Percentiles rank a stretch among this genome's conserved stretches.
Conservation (phyloP, 192 early-diverging fungal species). For the Linnemannia schmuckeri region DNA sequence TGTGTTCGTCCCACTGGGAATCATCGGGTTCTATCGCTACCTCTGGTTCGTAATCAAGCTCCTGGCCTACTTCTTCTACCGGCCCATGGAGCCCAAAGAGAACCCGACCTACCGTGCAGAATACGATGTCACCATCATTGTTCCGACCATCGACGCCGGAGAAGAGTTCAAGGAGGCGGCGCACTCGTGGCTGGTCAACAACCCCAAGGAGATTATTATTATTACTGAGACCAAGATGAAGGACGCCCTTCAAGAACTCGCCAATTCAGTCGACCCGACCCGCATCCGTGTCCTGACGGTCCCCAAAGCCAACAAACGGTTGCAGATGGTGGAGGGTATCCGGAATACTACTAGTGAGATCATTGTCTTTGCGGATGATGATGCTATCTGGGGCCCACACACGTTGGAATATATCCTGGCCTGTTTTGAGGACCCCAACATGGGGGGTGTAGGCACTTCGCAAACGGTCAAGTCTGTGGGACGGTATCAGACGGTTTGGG, state of each 20-base stretch:
- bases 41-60: slow-evolving; percentile 77
- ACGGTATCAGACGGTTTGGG: slow-evolving; percentile 76
- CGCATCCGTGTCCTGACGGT: slow-evolving; percentile 70
- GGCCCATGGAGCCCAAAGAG: slow-evolving; percentile 67
- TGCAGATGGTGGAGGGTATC: slow-evolving; percentile 79
- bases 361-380: slow-evolving; percentile 79
- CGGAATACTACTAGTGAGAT: slow-evolving; percentile 73
- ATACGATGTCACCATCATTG: slow-evolving; percentile 79
- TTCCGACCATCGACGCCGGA: slow-evolving; percentile 82
- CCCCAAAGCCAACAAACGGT: slow-evolving; percentile 70
- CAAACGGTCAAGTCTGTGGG: slow-evolving; percentile 73
- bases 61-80: slow-evolving; percentile 72
- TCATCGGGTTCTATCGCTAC: slow-evolving; percentile 80
- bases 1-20: slow-evolving; percentile 78
- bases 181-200: slow-evolving; percentile 70
- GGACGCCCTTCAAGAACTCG: slow-evolving; percentile 67
- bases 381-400: slow-evolving; percentile 74
- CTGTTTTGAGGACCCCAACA: slow-evolving; percentile 77
- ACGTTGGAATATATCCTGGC: slow-evolving; percentile 74
- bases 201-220: slow-evolving; percentile 80
- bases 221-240: slow-evolving; percentile 73
- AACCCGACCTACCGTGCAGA: slow-evolving; percentile 69
- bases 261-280: slow-evolving; percentile 68
- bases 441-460: slow-evolving; percentile 79
- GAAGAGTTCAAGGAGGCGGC: slow-evolving; percentile 80